These are phyloP conservation scores for Xylariaceae sp. DNA, from an alignment of 2,329 filamentous ascomycete species.

Conservation along the genomic window DNA sequence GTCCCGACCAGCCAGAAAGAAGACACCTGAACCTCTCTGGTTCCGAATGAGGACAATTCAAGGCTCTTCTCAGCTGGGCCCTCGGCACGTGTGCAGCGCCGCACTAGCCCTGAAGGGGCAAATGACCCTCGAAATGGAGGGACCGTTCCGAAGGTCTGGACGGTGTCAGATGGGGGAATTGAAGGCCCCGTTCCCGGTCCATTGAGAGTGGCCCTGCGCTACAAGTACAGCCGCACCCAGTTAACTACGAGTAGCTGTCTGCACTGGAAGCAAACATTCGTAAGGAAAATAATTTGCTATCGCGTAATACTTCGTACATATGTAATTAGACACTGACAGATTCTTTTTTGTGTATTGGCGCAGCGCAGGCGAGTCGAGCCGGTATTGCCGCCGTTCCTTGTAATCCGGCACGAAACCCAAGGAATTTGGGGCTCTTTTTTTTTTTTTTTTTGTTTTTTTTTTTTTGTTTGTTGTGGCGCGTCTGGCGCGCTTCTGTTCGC, in stretches of 20 bases:
- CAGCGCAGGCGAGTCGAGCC: background rate
- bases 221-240: background rate
- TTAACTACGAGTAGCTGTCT: background rate
- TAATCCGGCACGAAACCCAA: background rate
- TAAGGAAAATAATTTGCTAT: background rate
- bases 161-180: background rate
- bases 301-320: background rate
- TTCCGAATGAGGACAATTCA: background rate
- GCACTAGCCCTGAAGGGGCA: background rate
- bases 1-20: background rate
- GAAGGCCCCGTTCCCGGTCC: background rate
- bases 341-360: background rate
- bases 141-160: background rate
- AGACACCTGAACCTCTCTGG: background rate
- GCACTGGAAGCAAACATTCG: background rate
- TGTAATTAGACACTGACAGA: background rate
- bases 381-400: background rate
- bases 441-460: background rate
- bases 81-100: background rate
- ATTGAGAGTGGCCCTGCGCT: background rate
- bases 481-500: background rate
- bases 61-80: background rate
- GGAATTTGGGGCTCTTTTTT: background rate
- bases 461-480: background rate
- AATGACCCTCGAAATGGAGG: background rate